These are phyloP conservation scores for Eucalyptus pumila DNA, from an alignment of 345 rosid genomes.

Conservation along the genomic window DNA sequence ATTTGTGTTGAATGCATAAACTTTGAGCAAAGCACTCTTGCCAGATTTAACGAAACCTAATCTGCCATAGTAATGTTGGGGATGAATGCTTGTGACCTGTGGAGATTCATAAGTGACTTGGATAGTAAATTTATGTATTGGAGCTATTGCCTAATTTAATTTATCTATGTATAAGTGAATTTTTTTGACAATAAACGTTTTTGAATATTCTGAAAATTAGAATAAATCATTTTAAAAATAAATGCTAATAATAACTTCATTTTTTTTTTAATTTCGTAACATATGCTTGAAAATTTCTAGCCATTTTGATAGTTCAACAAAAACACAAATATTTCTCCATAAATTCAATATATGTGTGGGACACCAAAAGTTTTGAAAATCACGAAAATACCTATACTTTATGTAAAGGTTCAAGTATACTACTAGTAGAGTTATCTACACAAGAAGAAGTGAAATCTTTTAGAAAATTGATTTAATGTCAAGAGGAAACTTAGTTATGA, in stretches of 20 bases:
- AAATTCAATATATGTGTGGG: not conserved
- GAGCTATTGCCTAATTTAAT: not conserved
- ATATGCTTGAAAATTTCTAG: not conserved
- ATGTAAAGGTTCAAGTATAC: not conserved
- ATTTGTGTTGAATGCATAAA: not conserved
- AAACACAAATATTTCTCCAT: not conserved
- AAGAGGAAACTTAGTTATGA: not conserved
- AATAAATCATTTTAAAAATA: not conserved
- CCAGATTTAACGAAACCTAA: not conserved
- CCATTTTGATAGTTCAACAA: not conserved
- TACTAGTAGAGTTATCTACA: not conserved
- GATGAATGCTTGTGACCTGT: not conserved
- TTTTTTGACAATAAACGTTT: not conserved
- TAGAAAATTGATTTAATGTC: not conserved
- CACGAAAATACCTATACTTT: not conserved
- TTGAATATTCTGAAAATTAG: not conserved
- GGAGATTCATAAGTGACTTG: not conserved
- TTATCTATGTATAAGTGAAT: not conserved
- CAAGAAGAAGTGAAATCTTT: not conserved
- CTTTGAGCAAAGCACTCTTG: not conserved
- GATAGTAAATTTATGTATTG: not conserved
- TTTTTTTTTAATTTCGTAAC: not conserved
- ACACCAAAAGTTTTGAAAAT: not conserved
- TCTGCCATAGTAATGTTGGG: not conserved
- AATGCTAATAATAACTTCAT: not conserved